Percentiles rank a stretch among this genome's conserved stretches.
Evolutionary conservation across 1,139 yeast species (phyloP).

Genomic region (Protomyces inouyei): DNA sequence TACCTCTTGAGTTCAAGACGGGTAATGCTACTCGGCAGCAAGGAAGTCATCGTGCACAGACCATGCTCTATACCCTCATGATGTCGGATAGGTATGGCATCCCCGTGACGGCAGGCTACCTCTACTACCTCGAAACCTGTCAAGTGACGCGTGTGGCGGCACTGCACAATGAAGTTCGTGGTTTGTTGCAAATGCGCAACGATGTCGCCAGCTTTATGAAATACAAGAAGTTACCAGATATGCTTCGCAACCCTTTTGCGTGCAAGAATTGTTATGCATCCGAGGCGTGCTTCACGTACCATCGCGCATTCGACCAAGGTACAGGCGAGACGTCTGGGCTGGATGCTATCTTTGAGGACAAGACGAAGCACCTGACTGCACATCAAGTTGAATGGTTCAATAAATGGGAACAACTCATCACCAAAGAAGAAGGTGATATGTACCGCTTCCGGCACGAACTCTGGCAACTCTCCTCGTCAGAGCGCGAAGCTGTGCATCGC

Average conservation of each 20-base stretch:
- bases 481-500: slow-evolving; percentile 60
- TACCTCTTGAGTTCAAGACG: slow-evolving; percentile 84
- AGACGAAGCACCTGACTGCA: slow-evolving; percentile 52
- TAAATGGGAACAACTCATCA: slow-evolving; percentile 70
- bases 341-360: slow-evolving; percentile 44
- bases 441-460: slow-evolving; percentile 55
- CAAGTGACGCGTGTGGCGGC: slow-evolving; percentile 47
- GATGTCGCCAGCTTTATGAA: slow-evolving; percentile 57
- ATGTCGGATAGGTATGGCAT: slow-evolving; percentile 67
- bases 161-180: slow-evolving; percentile 51
- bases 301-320: slow-evolving; percentile 52
- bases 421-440: slow-evolving; percentile 65
- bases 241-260: slow-evolving; percentile 48
- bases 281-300: slow-evolving; percentile 63
- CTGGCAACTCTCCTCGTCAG: slow-evolving; percentile 60
- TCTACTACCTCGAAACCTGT: slow-evolving; percentile 67
- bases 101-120: slow-evolving; percentile 58
- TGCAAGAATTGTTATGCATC: slow-evolving; percentile 68
- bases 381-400: slow-evolving; percentile 53
- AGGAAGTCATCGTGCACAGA: slow-evolving; percentile 77
- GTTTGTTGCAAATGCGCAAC: slow-evolving; percentile 68
- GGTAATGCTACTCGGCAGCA: slow-evolving; percentile 53
- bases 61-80: slow-evolving; percentile 73
- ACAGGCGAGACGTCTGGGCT: slow-evolving; percentile 42
- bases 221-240: slow-evolving; percentile 53